Conservation (phyloP, 306 rosid genomes). For the Inga leiocalycina region DNA sequence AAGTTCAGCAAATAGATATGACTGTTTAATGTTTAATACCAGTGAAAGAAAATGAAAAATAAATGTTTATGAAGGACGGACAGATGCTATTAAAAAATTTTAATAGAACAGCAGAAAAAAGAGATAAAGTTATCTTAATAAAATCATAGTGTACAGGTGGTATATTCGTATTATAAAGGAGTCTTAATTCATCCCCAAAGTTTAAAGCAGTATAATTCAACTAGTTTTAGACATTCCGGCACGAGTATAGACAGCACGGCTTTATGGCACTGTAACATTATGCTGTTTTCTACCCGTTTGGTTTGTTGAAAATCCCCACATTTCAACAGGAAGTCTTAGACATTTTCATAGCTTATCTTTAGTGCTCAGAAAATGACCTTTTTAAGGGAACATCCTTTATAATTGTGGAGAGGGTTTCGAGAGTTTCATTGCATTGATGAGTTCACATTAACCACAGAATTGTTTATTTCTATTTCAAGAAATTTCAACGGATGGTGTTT, state of each 20-base stretch:
- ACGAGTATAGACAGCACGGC: neutral
- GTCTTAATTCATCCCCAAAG: neutral
- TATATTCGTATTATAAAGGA: neutral
- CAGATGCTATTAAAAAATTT: neutral
- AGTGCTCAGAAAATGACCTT: neutral
- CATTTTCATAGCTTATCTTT: neutral
- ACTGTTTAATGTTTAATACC: neutral
- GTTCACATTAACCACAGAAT: neutral
- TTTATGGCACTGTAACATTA: neutral
- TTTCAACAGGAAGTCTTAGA: neutral
- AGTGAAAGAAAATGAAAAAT: neutral
- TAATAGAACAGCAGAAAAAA: neutral
- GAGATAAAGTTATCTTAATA: neutral
- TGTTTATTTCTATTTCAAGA: neutral
- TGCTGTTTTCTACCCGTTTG: neutral
- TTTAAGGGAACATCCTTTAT: neutral
- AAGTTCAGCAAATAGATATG: neutral
- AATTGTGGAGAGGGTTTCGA: neutral
- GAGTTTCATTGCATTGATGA: neutral
- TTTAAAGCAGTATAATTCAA: neutral
- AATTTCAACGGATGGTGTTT: neutral
- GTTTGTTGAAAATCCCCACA: neutral
- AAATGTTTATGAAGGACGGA: neutral
- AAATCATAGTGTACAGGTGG: neutral
- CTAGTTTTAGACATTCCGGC: neutral